Conservation (phyloP, 176 grass and related monocot species). For the Cenchrus fungigraminus region DNA sequence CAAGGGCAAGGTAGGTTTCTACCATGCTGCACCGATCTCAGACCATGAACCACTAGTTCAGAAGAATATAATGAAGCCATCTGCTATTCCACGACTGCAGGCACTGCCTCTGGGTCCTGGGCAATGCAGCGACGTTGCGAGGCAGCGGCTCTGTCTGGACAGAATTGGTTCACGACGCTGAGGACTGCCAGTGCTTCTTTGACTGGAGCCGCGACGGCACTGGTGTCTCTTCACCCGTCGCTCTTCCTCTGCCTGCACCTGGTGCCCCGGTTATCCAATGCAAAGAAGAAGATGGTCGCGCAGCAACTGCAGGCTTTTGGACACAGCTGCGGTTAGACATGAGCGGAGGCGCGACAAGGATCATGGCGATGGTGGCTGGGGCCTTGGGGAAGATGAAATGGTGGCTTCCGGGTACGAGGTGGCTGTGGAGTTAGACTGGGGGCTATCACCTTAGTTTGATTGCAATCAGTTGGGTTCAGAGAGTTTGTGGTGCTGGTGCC, state of each 20-base stretch:
- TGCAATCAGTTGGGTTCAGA: too few relatives aligned
- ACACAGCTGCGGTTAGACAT: background rate
- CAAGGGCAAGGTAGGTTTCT: constrained; percentile 49
- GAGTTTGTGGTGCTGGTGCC: too few relatives aligned
- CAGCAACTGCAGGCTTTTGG: background rate
- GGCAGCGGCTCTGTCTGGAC: constrained; percentile 56
- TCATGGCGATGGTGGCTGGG: background rate
- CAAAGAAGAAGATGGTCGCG: background rate
- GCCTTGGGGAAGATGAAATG: background rate
- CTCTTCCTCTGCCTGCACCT: background rate
- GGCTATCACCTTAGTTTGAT: too few relatives aligned
- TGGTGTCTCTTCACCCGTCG: background rate
- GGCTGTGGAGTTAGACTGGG: too few relatives aligned
- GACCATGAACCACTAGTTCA: background rate
- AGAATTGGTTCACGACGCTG: constrained; percentile 52
- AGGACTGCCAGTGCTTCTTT: constrained; percentile 47
- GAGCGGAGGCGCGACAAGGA: background rate
- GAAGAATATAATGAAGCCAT: background rate
- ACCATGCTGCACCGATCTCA: background rate
- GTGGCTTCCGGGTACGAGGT: background rate
- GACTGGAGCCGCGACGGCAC: background rate
- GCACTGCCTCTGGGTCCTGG: constrained; percentile 64
- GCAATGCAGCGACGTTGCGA: constrained; percentile 49
- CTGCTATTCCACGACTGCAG: constrained; percentile 23
- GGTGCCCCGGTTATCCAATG: background rate